These are phyloP conservation scores for Apostasia shenzhenica DNA, from an alignment of 106 monocot genomes.

Conservation along the genomic window DNA sequence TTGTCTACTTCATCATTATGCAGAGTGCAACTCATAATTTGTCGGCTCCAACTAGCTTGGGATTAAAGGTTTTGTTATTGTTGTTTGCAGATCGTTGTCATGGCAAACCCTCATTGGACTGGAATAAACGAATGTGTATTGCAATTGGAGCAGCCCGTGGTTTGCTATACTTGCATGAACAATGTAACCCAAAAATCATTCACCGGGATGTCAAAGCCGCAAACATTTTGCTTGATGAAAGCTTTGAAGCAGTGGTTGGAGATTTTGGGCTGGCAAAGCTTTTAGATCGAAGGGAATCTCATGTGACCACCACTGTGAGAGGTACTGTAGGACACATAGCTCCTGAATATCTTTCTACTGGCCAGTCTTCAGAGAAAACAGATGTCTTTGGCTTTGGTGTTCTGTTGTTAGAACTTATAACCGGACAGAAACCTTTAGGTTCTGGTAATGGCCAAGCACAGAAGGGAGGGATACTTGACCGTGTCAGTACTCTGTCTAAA, in stretches of 20 bases:
- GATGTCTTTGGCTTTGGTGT: slow-evolving; percentile 98
- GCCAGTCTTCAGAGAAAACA: slow-evolving; percentile 97
- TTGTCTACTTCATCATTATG: no score
- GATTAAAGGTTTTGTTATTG: no score
- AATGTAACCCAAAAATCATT: slow-evolving; percentile 95
- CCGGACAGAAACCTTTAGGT: slow-evolving; percentile 49
- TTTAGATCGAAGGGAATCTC: slow-evolving; percentile 83
- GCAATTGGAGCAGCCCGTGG: slow-evolving; percentile 89
- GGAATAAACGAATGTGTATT: slow-evolving; percentile 78
- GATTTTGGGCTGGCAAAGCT: slow-evolving; percentile 97
- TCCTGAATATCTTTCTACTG: slow-evolving; percentile 90
- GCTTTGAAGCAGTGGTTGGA: slow-evolving; percentile 90
- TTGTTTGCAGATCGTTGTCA: slow-evolving; percentile 36
- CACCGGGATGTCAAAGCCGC: slow-evolving; percentile 98
- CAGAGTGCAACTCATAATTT: no score
- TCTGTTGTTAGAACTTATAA: slow-evolving; percentile 74
- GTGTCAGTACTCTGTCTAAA: slow-evolving; percentile 38
- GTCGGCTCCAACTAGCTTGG: no score
- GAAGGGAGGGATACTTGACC: slow-evolving; percentile 84
- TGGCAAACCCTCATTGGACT: slow-evolving; percentile 59
- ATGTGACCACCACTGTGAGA: slow-evolving; percentile 90
- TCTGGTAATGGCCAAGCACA: slow-evolving; percentile 50
- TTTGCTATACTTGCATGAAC: slow-evolving; percentile 87
- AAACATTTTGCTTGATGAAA: slow-evolving; percentile 83
- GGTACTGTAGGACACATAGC: slow-evolving; percentile 94